phyloP scores from a whole-genome alignment of 2,329 filamentous ascomycete species.

The Sporothrix curviconia region DNA sequence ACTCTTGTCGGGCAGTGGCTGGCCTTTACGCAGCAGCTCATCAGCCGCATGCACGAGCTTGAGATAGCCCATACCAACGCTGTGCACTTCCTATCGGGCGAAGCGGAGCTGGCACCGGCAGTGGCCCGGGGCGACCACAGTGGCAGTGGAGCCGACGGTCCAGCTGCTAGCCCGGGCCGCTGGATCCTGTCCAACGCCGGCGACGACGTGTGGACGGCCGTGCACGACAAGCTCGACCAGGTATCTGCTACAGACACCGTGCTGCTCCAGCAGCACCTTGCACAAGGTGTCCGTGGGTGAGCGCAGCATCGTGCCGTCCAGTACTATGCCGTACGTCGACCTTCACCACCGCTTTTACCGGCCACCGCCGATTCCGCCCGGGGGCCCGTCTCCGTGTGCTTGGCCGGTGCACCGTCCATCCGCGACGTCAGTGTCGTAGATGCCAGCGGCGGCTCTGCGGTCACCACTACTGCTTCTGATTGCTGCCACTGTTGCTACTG shows the following conservation, averaged over 20 bases:
- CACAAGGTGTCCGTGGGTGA: constrained; percentile 37
- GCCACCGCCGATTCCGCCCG: constrained; percentile 21
- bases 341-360: constrained; percentile 48
- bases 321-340: constrained; percentile 40
- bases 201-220: constrained; percentile 41
- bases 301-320: constrained; percentile 17
- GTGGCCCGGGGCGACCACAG: neutral
- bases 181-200: constrained; percentile 51
- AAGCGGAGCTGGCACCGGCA: constrained; percentile 40
- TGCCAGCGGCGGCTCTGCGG: too few relatives aligned
- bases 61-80: constrained; percentile 47
- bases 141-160: neutral
- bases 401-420: too few relatives aligned
- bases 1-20: constrained; percentile 53
- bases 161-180: constrained; percentile 20
- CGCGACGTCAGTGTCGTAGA: too few relatives aligned
- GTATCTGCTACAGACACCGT: constrained; percentile 24
- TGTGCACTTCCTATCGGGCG: constrained; percentile 43
- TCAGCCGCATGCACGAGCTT: constrained; percentile 50
- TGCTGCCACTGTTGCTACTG: too few relatives aligned
- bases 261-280: constrained; percentile 24
- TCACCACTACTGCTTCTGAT: too few relatives aligned
- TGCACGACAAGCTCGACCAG: constrained; percentile 43
- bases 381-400: too few relatives aligned
- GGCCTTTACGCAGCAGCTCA: constrained; percentile 46